These are phyloP conservation scores for Heliamphora exappendiculata DNA, from an alignment of 148 eudicot species.

Conservation along the genomic window DNA sequence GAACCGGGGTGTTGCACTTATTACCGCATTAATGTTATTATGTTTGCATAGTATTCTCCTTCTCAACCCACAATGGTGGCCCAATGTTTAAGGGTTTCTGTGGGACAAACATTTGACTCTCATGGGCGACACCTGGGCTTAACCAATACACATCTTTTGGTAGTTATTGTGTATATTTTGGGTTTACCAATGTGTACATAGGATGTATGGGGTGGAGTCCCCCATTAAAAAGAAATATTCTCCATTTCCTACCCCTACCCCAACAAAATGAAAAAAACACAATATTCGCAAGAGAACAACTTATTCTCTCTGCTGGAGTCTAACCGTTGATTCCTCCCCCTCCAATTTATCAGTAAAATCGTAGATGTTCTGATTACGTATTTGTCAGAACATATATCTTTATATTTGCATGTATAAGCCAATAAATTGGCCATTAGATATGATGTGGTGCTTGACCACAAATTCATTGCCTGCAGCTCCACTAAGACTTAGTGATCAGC, in stretches of 20 bases:
- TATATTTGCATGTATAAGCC: neutral
- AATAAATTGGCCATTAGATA: neutral
- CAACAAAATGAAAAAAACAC: neutral
- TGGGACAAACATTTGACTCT: neutral
- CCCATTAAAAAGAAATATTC: neutral
- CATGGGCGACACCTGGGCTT: neutral
- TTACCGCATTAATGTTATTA: neutral
- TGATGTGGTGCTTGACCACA: neutral
- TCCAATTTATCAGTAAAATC: neutral
- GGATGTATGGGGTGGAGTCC: neutral
- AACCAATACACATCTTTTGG: neutral
- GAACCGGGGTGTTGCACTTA: neutral
- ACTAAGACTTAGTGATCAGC: neutral
- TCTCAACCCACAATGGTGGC: neutral
- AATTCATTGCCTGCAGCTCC: neutral
- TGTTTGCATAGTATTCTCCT: neutral
- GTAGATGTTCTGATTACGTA: neutral
- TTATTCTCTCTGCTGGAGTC: neutral
- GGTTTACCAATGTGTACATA: neutral
- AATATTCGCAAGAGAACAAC: neutral
- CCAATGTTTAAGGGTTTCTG: neutral
- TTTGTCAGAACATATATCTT: neutral
- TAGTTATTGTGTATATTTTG: neutral
- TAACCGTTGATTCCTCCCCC: neutral
- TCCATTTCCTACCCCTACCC: neutral